Base-by-base conservation (phyloP, 2,329 filamentous ascomycete genomes). In the Ophiostoma tasmaniense region DNA sequence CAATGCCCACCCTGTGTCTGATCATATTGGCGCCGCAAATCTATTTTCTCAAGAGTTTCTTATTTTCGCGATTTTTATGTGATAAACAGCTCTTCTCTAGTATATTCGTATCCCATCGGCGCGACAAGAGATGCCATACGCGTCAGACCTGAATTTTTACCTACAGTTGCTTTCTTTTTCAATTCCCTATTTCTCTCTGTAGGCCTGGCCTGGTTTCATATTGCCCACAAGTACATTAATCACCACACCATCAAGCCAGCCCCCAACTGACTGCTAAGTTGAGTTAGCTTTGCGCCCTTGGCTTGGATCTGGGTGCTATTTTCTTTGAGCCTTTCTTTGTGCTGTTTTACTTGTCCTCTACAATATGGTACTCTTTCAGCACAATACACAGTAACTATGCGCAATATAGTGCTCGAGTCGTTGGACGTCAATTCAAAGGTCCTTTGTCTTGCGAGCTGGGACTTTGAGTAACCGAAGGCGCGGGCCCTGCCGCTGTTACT, bases 281-380 rank as follows among this genome's bases (percentile, higher is more conserved):
- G 8, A 66, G 62, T 68, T 70, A 70, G 69, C 66, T 55, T 68
- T 70, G 69, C 69, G 66, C 69, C 50, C 13, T 39, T 65, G 59
- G 33, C 13, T 45, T 37, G 45, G 37, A 7, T 59, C 3, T 25
- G n/a, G 50, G 50, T 22, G 50, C 7, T 55, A 3, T 65, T 35
- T 39, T 59, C 20, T 39, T 14, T 39, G 33, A 33, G 11, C 37
- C 14, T 65, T 67, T 67, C 22, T 66, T 69, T 67, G 68, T 65
- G 17, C 64, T 39, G 22, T 66, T 39, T n/a, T 8, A 52, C 6
- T 20, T 45, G 42, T 1, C 17, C 42, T 45, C 42, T 45, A 45
- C 33, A 33, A 5, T 33, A 33, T 33, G 33, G 33, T 33, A 33
- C 20, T 20, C n/a, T 69, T 42, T 37, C 8, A 37, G 61, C 14